Base-by-base conservation (phyloP, 164 flowering plant genomes). In the Kalanchoe fedtschenkoi region DNA sequence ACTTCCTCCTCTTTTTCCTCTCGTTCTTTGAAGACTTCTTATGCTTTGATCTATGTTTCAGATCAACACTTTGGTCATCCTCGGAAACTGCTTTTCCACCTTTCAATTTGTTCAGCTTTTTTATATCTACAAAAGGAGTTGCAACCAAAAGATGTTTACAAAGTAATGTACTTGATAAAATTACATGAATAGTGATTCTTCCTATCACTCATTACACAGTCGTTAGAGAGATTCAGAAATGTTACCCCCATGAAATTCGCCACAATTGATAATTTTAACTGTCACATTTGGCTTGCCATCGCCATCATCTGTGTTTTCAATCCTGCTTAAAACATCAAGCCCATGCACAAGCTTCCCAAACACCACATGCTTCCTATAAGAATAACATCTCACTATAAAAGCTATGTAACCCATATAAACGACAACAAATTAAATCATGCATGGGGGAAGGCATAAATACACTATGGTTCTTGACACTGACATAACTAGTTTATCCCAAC, bases 291-390 rank as follows among this genome's bases (percentile, higher is more conserved):
- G 96, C 41, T 34, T 71, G 22, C 85, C 90, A 19, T 83, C 80
- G 38, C 83, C 96, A 75, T 84, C 84, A 55, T 84, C 96, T 3
- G 68, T 81, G 65, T 60, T 58, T 68, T 95, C 99, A 47, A 95
- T 91, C 71, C 74, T 87, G 67, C 78, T 81, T 69, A 95, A 55
- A 58, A 86, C 81, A 46, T 87, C 86, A 30, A 63, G 72, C 26
- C 99, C 97, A 62, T 83, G 73, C 54, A 91, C 82, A 67, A 95
- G 88, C 76, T 87, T 89, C 58, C 99, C 99, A 77, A 95, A 88
- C 6, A 87, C 95, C 54, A 86, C 81, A 72, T 72, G 74, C 72
- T 84, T 87, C 80, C 99, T 95, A 85, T 70, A 62, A 53, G n/a
- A n/a, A n/a, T 21, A 19, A 17, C 21, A 60, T 15, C 4, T 30